Percentiles rank a stretch among this genome's conserved stretches.
Evolutionary conservation across 352 stramenopile species (phyloP).

Genomic region (Pythium brassicae): DNA sequence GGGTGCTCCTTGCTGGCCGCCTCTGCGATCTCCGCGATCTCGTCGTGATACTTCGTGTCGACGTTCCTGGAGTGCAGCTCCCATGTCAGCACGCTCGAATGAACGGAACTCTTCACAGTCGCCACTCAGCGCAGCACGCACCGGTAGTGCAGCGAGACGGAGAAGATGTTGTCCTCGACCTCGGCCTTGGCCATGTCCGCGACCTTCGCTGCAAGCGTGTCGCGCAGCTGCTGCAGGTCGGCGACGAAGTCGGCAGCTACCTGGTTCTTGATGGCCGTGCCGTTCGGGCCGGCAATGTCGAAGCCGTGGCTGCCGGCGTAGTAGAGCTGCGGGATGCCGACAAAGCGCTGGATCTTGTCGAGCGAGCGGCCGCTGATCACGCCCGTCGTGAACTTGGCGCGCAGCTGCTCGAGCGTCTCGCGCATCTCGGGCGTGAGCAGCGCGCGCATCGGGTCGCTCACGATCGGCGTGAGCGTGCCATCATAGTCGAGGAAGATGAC

Average conservation of each 20-base stretch:
- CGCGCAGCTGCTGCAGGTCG: constrained; percentile 56
- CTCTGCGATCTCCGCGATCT: constrained; percentile 46
- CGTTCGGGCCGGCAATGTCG: constrained; percentile 80
- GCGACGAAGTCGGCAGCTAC: constrained; percentile 70
- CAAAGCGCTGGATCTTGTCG: constrained; percentile 87
- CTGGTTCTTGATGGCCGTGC: constrained; percentile 80
- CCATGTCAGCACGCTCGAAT: neutral
- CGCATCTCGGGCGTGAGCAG: constrained; percentile 63
- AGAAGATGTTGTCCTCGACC: constrained; percentile 90
- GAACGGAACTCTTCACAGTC: neutral
- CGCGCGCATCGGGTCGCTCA: constrained; percentile 80
- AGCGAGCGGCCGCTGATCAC: constrained; percentile 86
- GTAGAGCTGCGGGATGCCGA: constrained; percentile 83
- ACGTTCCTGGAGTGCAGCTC: constrained; percentile 42
- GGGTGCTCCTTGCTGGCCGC: constrained; percentile 37
- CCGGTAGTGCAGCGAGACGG: constrained; percentile 86
- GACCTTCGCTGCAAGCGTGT: constrained; percentile 40
- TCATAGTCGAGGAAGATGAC: constrained; percentile 90
- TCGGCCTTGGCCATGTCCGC: constrained; percentile 50
- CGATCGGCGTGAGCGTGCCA: constrained; percentile 87
- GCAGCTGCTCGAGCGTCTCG: constrained; percentile 70
- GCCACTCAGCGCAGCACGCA: constrained; percentile 19
- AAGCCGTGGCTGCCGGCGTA: constrained; percentile 90
- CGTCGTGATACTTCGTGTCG: constrained; percentile 23
- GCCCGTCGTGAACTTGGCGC: constrained; percentile 76